phyloP scores from a whole-genome alignment of 495 filamentous ascomycete species.

The Penicillium ochrochloron region DNA sequence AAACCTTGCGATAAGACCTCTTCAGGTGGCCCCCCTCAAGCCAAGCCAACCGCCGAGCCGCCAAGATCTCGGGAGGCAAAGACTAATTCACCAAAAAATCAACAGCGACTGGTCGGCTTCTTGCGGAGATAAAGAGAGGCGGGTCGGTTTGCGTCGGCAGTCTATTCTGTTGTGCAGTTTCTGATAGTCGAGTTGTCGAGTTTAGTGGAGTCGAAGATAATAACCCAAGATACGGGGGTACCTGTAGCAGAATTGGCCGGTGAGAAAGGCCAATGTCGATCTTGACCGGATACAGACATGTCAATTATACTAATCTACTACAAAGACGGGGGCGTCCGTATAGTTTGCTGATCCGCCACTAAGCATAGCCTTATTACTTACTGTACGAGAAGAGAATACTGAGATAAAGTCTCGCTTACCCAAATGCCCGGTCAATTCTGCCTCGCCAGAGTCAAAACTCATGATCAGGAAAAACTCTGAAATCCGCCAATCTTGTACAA shows the following conservation, averaged over 20 bases:
- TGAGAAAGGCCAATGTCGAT: background rate
- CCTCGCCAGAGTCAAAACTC: background rate
- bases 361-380: background rate
- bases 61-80: conserved; percentile 22
- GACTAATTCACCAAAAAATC: conserved; percentile 11
- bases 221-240: background rate
- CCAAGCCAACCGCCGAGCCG: conserved; percentile 16
- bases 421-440: background rate
- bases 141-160: conserved; percentile 19
- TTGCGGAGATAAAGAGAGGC: conserved; percentile 9
- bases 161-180: background rate
- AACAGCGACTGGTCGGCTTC: background rate
- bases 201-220: background rate
- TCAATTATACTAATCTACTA: background rate
- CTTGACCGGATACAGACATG: background rate
- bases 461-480: background rate
- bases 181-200: background rate
- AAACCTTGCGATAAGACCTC: conserved; percentile 14
- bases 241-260: background rate
- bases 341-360: background rate
- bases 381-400: background rate
- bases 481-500: background rate
- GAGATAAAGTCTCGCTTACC: background rate
- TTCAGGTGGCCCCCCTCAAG: background rate
- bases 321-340: background rate